These are phyloP conservation scores for Alnus glutinosa DNA, from an alignment of 306 rosid species.

Conservation along the genomic window DNA sequence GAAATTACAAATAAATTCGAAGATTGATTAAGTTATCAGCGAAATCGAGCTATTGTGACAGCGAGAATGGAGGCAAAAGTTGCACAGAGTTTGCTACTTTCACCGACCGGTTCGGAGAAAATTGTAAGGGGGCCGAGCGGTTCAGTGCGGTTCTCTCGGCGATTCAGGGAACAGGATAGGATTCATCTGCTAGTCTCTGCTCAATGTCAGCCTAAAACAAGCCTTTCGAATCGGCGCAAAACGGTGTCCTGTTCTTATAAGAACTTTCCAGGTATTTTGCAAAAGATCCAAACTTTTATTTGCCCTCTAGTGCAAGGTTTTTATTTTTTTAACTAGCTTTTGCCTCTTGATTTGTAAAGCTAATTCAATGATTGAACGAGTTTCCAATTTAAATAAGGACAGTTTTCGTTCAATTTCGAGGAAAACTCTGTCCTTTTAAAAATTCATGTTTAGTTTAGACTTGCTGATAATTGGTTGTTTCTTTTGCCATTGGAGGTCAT, in stretches of 20 bases:
- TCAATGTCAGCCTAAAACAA: conserved; percentile 27
- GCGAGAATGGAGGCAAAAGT: conserved; percentile 60
- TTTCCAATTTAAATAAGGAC: background rate
- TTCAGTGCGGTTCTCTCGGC: conserved; percentile 36
- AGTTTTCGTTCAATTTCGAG: too few species aligned
- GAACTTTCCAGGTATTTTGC: conserved; percentile 58
- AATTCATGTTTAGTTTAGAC: background rate
- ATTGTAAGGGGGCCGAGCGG: conserved; percentile 31
- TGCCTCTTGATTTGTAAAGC: background rate
- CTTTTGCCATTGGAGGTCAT: background rate
- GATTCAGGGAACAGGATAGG: conserved; percentile 34
- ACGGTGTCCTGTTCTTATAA: conserved; percentile 48
- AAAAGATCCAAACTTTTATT: background rate
- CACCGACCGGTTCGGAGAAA: conserved; percentile 45
- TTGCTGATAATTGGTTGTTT: background rate
- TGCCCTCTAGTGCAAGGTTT: background rate
- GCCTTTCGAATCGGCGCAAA: conserved; percentile 37
- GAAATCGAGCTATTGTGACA: background rate
- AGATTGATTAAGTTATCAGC: background rate
- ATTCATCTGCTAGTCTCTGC: conserved; percentile 41
- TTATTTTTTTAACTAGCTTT: background rate
- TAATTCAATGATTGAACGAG: background rate
- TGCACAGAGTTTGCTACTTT: conserved; percentile 38
- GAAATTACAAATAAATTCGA: background rate
- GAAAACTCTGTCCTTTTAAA: too few species aligned